Percentiles rank a stretch among this genome's conserved stretches.
phyloP scores from a whole-genome alignment of 768 basidiomycete species.

The Rhizopogon sp. region DNA sequence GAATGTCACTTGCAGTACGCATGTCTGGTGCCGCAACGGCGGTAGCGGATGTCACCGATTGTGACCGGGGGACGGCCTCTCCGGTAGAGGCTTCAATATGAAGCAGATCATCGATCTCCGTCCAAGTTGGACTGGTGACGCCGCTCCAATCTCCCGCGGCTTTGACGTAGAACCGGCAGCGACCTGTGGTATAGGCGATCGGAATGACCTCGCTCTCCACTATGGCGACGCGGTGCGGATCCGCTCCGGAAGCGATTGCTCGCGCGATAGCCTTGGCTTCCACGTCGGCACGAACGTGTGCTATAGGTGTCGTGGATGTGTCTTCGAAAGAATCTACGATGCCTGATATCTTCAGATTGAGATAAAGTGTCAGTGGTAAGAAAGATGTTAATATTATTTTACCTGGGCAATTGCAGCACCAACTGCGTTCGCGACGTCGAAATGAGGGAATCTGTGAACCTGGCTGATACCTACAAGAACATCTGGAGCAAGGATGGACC shows the following conservation, averaged over 20 bases:
- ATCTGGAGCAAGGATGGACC: slow-evolving; percentile 53
- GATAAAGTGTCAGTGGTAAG: background rate
- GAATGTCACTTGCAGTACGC: slow-evolving; percentile 20
- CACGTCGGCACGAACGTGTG: slow-evolving; percentile 29
- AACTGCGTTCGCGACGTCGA: slow-evolving; percentile 58
- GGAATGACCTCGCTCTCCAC: slow-evolving; percentile 55
- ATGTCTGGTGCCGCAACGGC: slow-evolving; percentile 12
- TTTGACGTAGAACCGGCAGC: slow-evolving; percentile 47
- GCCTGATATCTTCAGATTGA: slow-evolving; percentile 32
- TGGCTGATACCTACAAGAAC: slow-evolving; percentile 46
- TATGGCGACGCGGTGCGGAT: slow-evolving; percentile 37
- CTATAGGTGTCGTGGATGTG: slow-evolving; percentile 27
- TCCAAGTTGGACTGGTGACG: slow-evolving; percentile 14
- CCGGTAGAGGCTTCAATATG: slow-evolving; percentile 1
- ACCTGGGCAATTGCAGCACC: slow-evolving; percentile 46
- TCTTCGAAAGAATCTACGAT: slow-evolving; percentile 42
- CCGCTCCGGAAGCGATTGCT: slow-evolving; percentile 43
- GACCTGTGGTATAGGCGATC: slow-evolving; percentile 26
- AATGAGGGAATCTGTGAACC: slow-evolving; percentile 45
- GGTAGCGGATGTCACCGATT: slow-evolving; percentile 1
- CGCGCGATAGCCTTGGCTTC: slow-evolving; percentile 35
- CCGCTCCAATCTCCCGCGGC: slow-evolving; percentile 51
- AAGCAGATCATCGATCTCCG: slow-evolving; percentile 9
- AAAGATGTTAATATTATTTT: background rate
- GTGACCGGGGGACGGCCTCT: background rate